phyloP scores from a whole-genome alignment of 2,329 filamentous ascomycete species.

The Pseudofabraea citricarpa region DNA sequence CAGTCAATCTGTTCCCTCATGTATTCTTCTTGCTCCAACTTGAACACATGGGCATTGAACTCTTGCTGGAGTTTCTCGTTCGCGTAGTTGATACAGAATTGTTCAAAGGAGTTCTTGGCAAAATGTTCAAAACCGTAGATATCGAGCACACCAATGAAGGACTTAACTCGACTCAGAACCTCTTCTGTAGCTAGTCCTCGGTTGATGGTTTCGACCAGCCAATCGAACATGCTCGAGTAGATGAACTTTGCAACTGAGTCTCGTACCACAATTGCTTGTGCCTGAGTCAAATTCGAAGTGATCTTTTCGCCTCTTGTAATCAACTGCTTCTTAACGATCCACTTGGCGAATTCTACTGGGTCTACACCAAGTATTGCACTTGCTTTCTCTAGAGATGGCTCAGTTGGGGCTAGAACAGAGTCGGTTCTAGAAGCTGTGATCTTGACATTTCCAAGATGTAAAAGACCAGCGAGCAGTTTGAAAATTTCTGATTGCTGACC shows the following conservation, averaged over 20 bases:
- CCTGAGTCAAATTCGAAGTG: constrained; percentile 87
- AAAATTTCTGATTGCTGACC: constrained; percentile 81
- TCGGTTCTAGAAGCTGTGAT: constrained; percentile 88
- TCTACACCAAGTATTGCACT: constrained; percentile 86
- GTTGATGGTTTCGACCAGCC: constrained; percentile 98
- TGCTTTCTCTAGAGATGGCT: constrained; percentile 77
- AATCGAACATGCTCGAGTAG: constrained; percentile 97
- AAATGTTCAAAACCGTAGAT: constrained; percentile 99
- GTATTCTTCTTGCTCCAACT: constrained; percentile 97
- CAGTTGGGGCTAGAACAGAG: constrained; percentile 73
- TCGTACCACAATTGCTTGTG: constrained; percentile 88
- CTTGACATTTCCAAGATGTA: constrained; percentile 95
- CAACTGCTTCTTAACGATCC: constrained; percentile 98
- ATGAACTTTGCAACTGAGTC: constrained; percentile 99
- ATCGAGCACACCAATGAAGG: constrained; percentile 97
- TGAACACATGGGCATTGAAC: constrained; percentile 99
- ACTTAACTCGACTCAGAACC: constrained; percentile 73
- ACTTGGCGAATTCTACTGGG: constrained; percentile 82
- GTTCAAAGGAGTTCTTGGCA: constrained; percentile 98
- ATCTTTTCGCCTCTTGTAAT: constrained; percentile 97
- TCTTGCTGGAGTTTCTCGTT: constrained; percentile 99
- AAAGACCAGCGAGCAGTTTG: constrained; percentile 79
- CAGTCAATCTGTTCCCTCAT: constrained; percentile 94
- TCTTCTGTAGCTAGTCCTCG: constrained; percentile 82
- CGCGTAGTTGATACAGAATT: constrained; percentile 99